These are phyloP conservation scores for Eutrema japonicum DNA, from an alignment of 345 rosid species.

Conservation along the genomic window DNA sequence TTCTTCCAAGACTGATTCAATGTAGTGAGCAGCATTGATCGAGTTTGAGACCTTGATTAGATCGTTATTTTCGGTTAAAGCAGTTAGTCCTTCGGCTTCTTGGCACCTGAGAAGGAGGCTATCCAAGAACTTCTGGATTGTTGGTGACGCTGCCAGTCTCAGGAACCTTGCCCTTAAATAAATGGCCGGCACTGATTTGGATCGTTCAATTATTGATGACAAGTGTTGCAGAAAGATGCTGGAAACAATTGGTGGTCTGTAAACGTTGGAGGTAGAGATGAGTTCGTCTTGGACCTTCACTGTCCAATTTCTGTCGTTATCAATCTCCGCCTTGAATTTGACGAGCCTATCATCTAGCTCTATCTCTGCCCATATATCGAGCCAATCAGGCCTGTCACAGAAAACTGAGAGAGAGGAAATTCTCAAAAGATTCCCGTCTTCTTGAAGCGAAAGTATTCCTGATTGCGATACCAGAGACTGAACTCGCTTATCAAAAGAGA, in stretches of 20 bases:
- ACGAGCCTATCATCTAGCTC: slow-evolving; percentile 72
- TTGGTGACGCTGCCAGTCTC: slow-evolving; percentile 66
- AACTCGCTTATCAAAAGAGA: slow-evolving; percentile 78
- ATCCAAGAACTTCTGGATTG: slow-evolving; percentile 64
- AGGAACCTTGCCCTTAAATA: slow-evolving; percentile 75
- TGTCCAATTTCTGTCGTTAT: slow-evolving; percentile 74
- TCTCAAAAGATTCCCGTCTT: slow-evolving; percentile 66
- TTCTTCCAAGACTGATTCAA: slow-evolving; percentile 73
- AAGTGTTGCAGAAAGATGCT: slow-evolving; percentile 56
- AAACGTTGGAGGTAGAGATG: slow-evolving; percentile 62
- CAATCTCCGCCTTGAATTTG: slow-evolving; percentile 60
- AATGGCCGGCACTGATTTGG: slow-evolving; percentile 63
- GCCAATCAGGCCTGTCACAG: slow-evolving; percentile 92
- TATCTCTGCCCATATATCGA: slow-evolving; percentile 85
- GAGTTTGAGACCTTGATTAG: slow-evolving; percentile 75
- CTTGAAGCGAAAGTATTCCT: slow-evolving; percentile 77
- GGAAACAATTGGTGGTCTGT: slow-evolving; percentile 69
- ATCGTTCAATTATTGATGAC: slow-evolving; percentile 68
- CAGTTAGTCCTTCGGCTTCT: slow-evolving; percentile 95
- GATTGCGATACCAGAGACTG: slow-evolving; percentile 77
- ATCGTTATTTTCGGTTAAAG: slow-evolving; percentile 78
- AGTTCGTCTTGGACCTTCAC: slow-evolving; percentile 65
- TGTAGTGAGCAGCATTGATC: slow-evolving; percentile 65
- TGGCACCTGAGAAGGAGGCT: slow-evolving; percentile 75
- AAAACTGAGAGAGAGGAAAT: slow-evolving; percentile 82